These are phyloP conservation scores for Pholiota conissans DNA, from an alignment of 768 basidiomycete genomes.

Conservation along the genomic window DNA sequence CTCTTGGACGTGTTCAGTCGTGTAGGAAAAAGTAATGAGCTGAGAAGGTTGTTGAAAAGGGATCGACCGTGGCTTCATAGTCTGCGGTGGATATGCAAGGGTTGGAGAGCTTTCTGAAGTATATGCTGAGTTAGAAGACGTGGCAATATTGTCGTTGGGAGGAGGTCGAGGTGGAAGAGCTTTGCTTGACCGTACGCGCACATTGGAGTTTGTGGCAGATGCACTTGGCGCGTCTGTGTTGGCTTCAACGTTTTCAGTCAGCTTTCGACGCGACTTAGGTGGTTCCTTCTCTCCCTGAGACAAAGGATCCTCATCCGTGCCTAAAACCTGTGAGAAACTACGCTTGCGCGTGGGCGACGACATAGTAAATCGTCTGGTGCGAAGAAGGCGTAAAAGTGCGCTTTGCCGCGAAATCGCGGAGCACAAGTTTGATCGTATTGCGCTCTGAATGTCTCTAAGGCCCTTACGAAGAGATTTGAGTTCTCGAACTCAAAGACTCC, in stretches of 20 bases:
- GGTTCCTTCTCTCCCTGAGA: background rate
- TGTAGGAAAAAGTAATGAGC: conserved; percentile 74
- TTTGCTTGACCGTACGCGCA: background rate
- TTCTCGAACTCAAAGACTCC: no score
- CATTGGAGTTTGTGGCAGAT: background rate
- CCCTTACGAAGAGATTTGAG: no score
- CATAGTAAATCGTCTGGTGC: background rate
- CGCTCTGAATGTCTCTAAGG: background rate
- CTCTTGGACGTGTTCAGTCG: conserved; percentile 50
- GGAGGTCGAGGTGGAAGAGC: background rate
- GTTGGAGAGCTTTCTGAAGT: background rate
- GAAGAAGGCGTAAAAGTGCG: background rate
- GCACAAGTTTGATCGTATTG: background rate
- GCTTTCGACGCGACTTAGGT: background rate
- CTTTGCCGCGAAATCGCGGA: background rate
- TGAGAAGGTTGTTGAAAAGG: conserved; percentile 73
- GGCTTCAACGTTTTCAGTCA: background rate
- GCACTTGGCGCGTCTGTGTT: background rate
- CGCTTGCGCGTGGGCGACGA: background rate
- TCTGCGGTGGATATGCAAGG: background rate
- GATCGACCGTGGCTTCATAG: conserved; percentile 19
- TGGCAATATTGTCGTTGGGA: background rate
- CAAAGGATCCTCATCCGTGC: background rate
- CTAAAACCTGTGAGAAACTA: background rate
- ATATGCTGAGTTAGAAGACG: background rate